A percentile compares a stretch with the other conserved stretches of the same genome.
Evolutionary conservation across 2,329 filamentous ascomycete species (phyloP).

Genomic region (Clarireedia homoeocarpa): DNA sequence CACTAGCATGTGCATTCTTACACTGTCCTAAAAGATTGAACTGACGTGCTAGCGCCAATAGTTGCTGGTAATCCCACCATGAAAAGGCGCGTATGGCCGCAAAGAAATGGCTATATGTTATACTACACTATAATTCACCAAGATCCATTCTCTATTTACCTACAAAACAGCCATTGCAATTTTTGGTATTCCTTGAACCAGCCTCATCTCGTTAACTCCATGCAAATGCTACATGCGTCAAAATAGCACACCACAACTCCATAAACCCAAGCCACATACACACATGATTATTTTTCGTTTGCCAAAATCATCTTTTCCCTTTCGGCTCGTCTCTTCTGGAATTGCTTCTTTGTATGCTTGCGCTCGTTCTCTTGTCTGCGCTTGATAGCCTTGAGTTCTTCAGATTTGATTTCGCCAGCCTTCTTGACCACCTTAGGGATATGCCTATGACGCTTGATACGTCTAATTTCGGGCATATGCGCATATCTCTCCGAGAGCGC

Average conservation of each 20-base stretch:
- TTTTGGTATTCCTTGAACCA: conserved; percentile 7
- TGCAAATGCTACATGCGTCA: conserved; percentile 9
- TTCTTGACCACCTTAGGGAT: conserved; percentile 92
- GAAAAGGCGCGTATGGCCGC: no score
- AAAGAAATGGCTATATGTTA: no score
- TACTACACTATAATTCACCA: no score
- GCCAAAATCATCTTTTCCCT: conserved; percentile 89
- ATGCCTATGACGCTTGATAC: conserved; percentile 87
- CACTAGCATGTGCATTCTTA: no score
- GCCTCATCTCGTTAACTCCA: conserved; percentile 9
- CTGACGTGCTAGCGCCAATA: no score
- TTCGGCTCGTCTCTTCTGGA: conserved; percentile 64
- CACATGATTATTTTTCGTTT: conserved; percentile 22
- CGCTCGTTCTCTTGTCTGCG: conserved; percentile 89
- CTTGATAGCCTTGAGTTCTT: conserved; percentile 84
- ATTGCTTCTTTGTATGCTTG: conserved; percentile 80
- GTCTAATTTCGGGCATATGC: conserved; percentile 92
- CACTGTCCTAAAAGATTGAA: no score
- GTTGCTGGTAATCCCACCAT: no score
- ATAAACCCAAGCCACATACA: not conserved
- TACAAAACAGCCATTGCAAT: not conserved
- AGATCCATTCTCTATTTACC: no score
- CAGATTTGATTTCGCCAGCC: conserved; percentile 86
- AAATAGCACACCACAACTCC: conserved; percentile 1
- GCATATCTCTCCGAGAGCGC: conserved; percentile 75